Conservation (phyloP, 352 stramenopile genomes). For the Phytopythium sindhum region DNA sequence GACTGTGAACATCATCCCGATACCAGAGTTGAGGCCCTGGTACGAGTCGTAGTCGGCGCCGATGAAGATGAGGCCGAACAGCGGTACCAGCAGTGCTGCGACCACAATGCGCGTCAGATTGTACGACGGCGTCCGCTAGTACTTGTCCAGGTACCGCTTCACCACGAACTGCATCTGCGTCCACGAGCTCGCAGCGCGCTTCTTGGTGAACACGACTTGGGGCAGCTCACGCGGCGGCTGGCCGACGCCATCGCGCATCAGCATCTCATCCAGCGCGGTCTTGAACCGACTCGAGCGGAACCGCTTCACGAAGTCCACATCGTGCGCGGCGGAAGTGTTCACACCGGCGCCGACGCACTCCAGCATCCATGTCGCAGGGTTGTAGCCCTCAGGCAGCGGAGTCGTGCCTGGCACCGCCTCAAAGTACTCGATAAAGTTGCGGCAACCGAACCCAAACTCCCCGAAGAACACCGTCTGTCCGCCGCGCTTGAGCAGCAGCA, state of each 20-base stretch:
- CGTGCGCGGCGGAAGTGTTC: constrained; percentile 9
- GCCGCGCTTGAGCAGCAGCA: constrained; percentile 61
- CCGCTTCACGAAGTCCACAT: constrained; percentile 13
- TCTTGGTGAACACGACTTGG: constrained; percentile 15
- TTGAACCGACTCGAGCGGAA: constrained; percentile 18
- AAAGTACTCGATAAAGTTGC: constrained; percentile 31
- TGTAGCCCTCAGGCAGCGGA: constrained; percentile 35
- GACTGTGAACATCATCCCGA: constrained; percentile 72
- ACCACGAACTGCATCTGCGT: constrained; percentile 9
- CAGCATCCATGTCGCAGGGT: constrained; percentile 15
- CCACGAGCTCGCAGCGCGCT: constrained; percentile 14
- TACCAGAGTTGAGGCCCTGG: constrained; percentile 23
- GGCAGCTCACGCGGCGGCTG: constrained; percentile 12
- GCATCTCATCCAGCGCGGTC: constrained; percentile 1
- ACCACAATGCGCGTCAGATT: constrained; percentile 48
- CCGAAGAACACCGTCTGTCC: constrained; percentile 37
- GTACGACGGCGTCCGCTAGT: constrained; percentile 29
- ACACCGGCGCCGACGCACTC: constrained; percentile 36
- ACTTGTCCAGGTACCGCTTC: constrained; percentile 38
- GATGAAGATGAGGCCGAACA: constrained; percentile 63
- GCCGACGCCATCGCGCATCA: constrained; percentile 18
- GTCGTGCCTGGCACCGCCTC: constrained; percentile 10
- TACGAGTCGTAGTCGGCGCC: constrained; percentile 28
- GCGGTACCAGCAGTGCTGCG: constrained; percentile 45
- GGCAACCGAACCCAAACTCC: constrained; percentile 6